Conservation (phyloP, 176 grass and related monocot genomes). For the Bonia amplexicaulis region DNA sequence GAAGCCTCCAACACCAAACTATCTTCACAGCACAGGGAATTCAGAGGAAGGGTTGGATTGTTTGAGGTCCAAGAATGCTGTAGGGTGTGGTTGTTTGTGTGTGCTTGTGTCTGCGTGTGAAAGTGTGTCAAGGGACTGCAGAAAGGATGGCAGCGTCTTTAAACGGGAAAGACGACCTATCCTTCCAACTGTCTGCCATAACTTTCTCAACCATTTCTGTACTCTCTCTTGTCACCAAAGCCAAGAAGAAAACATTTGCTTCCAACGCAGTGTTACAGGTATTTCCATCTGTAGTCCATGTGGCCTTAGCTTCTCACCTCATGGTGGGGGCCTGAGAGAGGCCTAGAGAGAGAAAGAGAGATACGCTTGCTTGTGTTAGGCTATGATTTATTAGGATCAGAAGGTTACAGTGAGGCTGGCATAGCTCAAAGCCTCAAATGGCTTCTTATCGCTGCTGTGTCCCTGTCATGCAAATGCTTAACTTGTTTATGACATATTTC, state of each 20-base stretch:
- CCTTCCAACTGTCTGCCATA: slow-evolving; percentile 49
- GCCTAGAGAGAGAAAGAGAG: not conserved
- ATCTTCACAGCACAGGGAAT: slow-evolving; percentile 13
- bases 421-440: slow-evolving; percentile 56
- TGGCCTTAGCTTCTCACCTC: slow-evolving; percentile 35
- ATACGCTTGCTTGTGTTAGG: slow-evolving; percentile 29
- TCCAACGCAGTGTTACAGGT: slow-evolving; percentile 45
- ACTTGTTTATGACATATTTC: slow-evolving; percentile 30
- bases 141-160: slow-evolving; percentile 44
- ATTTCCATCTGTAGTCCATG: slow-evolving; percentile 67
- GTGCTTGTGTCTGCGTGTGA: slow-evolving; percentile 16
- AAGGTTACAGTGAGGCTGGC: slow-evolving; percentile 41
- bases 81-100: not conserved
- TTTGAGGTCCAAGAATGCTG: slow-evolving; percentile 15
- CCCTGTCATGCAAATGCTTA: slow-evolving; percentile 40
- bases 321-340: slow-evolving; percentile 40
- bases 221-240: slow-evolving; percentile 50
- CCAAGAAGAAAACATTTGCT: slow-evolving; percentile 43
- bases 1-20: not conserved
- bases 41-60: slow-evolving; percentile 16
- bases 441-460: slow-evolving; percentile 36
- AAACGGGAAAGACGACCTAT: slow-evolving; percentile 50
- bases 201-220: slow-evolving; percentile 53
- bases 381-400: slow-evolving; percentile 36
- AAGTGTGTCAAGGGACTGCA: slow-evolving; percentile 36